Percentiles rank a stretch among this genome's conserved stretches.
These are phyloP conservation scores for Kwoniella newhampshirensis DNA, from an alignment of 768 basidiomycete genomes.

Conservation along the genomic window DNA sequence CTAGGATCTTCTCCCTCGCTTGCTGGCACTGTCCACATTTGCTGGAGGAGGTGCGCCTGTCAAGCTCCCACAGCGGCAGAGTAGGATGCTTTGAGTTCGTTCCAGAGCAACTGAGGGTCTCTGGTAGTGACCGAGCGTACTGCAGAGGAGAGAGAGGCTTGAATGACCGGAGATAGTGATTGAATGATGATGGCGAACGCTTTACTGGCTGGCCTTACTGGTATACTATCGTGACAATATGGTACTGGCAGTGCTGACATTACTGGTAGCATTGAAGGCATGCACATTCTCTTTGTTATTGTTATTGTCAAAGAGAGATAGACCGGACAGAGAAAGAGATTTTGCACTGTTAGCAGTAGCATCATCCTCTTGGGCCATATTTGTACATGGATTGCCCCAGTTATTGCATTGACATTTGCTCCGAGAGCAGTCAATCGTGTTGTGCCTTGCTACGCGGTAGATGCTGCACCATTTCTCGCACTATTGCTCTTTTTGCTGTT, in stretches of 20 bases:
- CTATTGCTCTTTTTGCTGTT: neutral
- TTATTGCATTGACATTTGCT: neutral
- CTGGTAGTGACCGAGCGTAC: neutral
- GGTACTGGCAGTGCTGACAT: too few species aligned
- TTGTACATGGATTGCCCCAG: neutral
- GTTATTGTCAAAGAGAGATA: neutral
- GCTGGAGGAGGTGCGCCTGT: slow-evolving; percentile 15
- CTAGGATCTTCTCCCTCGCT: slow-evolving; percentile 19
- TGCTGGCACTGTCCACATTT: slow-evolving; percentile 10
- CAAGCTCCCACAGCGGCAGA: slow-evolving; percentile 15
- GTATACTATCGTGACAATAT: too few species aligned
- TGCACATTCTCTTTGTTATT: neutral
- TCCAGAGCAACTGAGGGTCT: slow-evolving; percentile 1
- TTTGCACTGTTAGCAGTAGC: neutral
- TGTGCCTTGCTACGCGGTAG: neutral
- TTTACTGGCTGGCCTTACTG: slow-evolving; percentile 17
- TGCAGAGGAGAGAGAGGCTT: slow-evolving; percentile 3
- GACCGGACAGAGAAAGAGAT: neutral
- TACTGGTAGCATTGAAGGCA: too few species aligned
- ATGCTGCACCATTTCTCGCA: slow-evolving; percentile 7
- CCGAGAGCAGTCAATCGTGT: slow-evolving; percentile 4
- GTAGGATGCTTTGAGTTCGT: slow-evolving; percentile 5
- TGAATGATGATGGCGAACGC: slow-evolving; percentile 12
- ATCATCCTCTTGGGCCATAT: neutral
- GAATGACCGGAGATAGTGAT: slow-evolving; percentile 10